phyloP scores from a whole-genome alignment of 1,139 yeast species.

The Trichomonascaceae sp. region DNA sequence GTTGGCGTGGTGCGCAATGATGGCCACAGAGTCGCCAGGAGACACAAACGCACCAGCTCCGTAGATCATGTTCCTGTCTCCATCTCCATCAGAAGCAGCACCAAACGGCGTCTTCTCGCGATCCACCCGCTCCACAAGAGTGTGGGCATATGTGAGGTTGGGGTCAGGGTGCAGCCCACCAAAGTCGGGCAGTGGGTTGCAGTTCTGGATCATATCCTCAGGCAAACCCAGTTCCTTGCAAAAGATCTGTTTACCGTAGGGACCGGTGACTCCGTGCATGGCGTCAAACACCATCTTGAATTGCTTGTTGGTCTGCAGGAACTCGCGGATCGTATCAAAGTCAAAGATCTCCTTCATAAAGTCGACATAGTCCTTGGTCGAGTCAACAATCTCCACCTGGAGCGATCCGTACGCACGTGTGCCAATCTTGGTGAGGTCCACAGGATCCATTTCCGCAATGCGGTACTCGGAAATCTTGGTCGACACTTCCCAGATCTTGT shows the following conservation, averaged over 20 bases:
- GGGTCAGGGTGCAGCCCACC: conserved; percentile 99
- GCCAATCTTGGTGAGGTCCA: conserved; percentile 56
- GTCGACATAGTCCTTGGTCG: conserved; percentile 63
- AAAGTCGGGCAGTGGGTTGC: conserved; percentile 69
- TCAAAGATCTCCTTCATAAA: conserved; percentile 83
- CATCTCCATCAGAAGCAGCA: conserved; percentile 98
- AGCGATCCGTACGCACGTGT: conserved; percentile 33
- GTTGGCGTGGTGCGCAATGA: conserved; percentile 85
- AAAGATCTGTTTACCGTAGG: conserved; percentile 80
- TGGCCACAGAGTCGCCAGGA: conserved; percentile 97
- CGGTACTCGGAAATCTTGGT: conserved; percentile 47
- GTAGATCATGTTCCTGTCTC: conserved; percentile 97
- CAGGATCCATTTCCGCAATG: conserved; percentile 38
- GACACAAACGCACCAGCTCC: conserved; percentile 94
- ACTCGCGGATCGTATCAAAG: conserved; percentile 64
- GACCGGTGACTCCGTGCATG: conserved; percentile 93
- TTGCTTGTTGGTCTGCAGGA: conserved; percentile 42
- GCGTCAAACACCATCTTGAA: conserved; percentile 81
- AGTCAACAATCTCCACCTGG: conserved; percentile 67
- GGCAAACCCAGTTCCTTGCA: conserved; percentile 76
- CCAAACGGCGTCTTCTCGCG: conserved; percentile 75
- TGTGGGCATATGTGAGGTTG: conserved; percentile 83
- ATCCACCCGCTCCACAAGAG: conserved; percentile 79
- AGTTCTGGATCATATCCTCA: conserved; percentile 60
- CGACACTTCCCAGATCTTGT: conserved; percentile 68